A percentile compares a stretch with the other conserved stretches of the same genome.
These are phyloP conservation scores for Trichoderma semiorbis DNA, from an alignment of 2,329 filamentous ascomycete genomes.

Conservation along the genomic window DNA sequence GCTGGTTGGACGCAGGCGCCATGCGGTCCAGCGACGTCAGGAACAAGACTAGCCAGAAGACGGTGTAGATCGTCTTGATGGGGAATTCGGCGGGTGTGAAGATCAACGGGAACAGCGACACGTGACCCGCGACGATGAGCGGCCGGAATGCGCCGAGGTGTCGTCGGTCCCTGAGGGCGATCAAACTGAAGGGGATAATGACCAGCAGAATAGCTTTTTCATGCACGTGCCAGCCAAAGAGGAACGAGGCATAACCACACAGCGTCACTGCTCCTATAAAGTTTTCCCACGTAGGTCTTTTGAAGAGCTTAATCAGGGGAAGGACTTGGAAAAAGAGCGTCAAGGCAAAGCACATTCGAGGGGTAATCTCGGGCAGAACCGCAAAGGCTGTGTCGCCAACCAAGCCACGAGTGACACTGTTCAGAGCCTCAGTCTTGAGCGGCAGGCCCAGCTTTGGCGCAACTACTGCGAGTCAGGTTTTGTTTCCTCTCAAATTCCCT, in stretches of 20 bases:
- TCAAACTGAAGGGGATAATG: constrained; percentile 90
- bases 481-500: too few relatives aligned
- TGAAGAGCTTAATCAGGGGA: constrained; percentile 78
- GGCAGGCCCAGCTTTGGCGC: constrained; percentile 75
- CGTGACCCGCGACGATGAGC: constrained; percentile 86
- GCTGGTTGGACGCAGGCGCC: constrained; percentile 74
- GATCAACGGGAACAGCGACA: constrained; percentile 89
- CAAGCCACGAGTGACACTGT: constrained; percentile 87
- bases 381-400: constrained; percentile 94
- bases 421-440: constrained; percentile 70
- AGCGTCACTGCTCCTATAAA: constrained; percentile 89
- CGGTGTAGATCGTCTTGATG: constrained; percentile 88
- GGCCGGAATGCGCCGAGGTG: constrained; percentile 91
- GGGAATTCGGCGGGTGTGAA: constrained; percentile 93
- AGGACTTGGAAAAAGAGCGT: constrained; percentile 80
- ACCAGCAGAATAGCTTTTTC: constrained; percentile 95
- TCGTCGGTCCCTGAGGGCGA: constrained; percentile 83
- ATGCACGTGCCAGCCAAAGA: constrained; percentile 98
- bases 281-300: constrained; percentile 76
- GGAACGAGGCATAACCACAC: constrained; percentile 92
- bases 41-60: constrained; percentile 87
- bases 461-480: constrained; percentile 51
- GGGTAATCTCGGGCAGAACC: constrained; percentile 81
- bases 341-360: constrained; percentile 73
- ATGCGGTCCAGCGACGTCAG: constrained; percentile 82